Evolutionary conservation across 2,329 filamentous ascomycete genomes (phyloP), one percentile per base, ranked within the genome.

Genomic region (Talaromyces sp.): DNA sequence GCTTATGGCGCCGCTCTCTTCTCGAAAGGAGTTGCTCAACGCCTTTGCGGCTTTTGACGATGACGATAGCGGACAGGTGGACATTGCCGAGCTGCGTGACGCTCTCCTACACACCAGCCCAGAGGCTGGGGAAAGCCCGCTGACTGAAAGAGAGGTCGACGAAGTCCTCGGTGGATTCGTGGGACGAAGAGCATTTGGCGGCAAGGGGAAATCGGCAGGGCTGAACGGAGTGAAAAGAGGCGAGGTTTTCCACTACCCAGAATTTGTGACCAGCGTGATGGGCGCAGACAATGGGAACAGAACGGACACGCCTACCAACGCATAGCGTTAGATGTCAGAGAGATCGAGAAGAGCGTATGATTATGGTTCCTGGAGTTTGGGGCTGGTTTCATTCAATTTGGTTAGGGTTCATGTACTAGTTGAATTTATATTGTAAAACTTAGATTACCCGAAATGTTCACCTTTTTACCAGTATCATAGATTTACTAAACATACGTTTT

Each of bases 41-140:
- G 95, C 95, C 0, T 93, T 99, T 67, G 91, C 91, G 2, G 95
- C 95, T 0, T 98, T 98, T 71, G 95, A 99, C 70, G 90, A 96
- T 64, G 92, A 96, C 64, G 95, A 99, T 72, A 95, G 90, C 68
- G 95, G 95, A 3, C 92, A 97, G 75, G 86, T 98, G 43, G 92
- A 98, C 71, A 78, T 96, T 21, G 83, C 79, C 0, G 91, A 96
- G 74, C 77, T 99, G 64, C 86, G 89, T 52, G 90, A 95, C 67
- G 91, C 93, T 0, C 75, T 99, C 51, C 76, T 97, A 46, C 85
- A 92, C 65, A 96, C 92, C 0, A 86, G 87, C 0, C 90, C 91
- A 0, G 91, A 96, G 66, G 81, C 84, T 0, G 90, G 90, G 43
- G 81, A 81, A 72, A 80, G 79, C 43, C 75, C 83, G 0, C 75